phyloP scores from a whole-genome alignment of 495 filamentous ascomycete genomes.

The Daldinia concentrica region DNA sequence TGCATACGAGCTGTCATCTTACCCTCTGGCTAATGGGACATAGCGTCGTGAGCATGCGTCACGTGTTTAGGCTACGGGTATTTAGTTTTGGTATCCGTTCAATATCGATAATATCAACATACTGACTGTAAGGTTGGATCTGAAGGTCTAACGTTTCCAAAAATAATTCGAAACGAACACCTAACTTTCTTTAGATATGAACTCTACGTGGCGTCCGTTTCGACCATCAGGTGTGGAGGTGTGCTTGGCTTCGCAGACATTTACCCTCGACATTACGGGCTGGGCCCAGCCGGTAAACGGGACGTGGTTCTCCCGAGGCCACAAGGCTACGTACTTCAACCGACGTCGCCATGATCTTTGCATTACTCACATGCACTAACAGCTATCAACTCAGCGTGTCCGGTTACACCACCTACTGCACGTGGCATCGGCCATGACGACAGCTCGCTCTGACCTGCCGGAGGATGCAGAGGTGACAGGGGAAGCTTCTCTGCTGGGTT shows the following conservation, averaged over 20 bases:
- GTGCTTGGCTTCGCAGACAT: conserved; percentile 4
- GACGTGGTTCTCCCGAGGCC: conserved; percentile 14
- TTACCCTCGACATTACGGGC: not conserved
- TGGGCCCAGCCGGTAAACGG: conserved; percentile 1
- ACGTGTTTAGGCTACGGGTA: not conserved
- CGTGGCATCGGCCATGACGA: conserved; percentile 22
- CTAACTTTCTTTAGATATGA: not conserved
- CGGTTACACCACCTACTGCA: conserved; percentile 36
- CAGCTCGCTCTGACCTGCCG: conserved; percentile 11
- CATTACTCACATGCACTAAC: not conserved
- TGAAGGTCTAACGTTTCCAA: conserved; percentile 18
- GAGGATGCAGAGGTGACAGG: conserved; percentile 1
- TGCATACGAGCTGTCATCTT: not conserved
- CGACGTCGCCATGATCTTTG: conserved; percentile 1
- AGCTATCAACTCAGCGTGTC: conserved; percentile 12
- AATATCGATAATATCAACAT: not conserved
- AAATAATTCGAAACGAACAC: conserved; percentile 32
- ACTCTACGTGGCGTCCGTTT: conserved; percentile 11
- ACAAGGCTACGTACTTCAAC: conserved; percentile 18
- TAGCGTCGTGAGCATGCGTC: not conserved
- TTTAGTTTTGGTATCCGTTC: conserved; percentile 2
- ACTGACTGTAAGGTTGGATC: not conserved
- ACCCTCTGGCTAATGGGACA: not conserved
- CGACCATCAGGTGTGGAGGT: conserved; percentile 8
- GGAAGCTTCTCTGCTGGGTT: not conserved